Evolutionary conservation across 495 filamentous ascomycete genomes (phyloP), one percentile per base, ranked within the genome.

Genomic region (Hypoxylon fragiforme): DNA sequence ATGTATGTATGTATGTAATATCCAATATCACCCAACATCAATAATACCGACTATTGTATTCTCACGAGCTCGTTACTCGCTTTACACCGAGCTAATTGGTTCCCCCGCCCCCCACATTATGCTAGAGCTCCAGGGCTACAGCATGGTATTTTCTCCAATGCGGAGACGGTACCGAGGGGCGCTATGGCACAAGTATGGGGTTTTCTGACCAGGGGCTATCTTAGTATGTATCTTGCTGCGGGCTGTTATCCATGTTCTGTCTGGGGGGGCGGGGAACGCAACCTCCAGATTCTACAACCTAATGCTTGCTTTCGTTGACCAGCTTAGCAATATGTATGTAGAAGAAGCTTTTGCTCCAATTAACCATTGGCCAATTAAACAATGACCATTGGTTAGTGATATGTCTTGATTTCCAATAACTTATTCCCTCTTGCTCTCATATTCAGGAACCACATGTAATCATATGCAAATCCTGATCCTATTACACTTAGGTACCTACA

Each of bases 61-160:
- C 24, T 32, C 40, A 44, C 22, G 44, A 18, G 24, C 16, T 20
- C 36, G 41, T 45, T 48, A n/a, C 57, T 38, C 41, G 19, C 46
- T 50, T 19, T 39, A 35, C 38, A 15, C 36, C 7, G 16, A 45
- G 40, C 19, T 61, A 38, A 65, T 61, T 65, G 62, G 54, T 15
- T 55, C 50, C 47, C 62, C 62, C 62, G 57, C 54, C 53, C 57
- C 62, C 57, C 62, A 65, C 62, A 62, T 55, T 61, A 42, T 57
- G 35, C 57, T 60, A 42, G 24, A 58, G 57, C 42, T 30, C n/a
- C n/a, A n/a, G n/a, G n/a, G n/a, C n/a, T n/a, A n/a, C n/a, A n/a
- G n/a, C n/a, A n/a, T n/a, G n/a, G n/a, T n/a, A 31, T 46, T 50
- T 65, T 65, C 62, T 65, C 62, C 62, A 65, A 65, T 65, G 62